Evolutionary conservation across 768 basidiomycete genomes (phyloP), one percentile per base, ranked within the genome.

Genomic region (Termitomyces sp.): DNA sequence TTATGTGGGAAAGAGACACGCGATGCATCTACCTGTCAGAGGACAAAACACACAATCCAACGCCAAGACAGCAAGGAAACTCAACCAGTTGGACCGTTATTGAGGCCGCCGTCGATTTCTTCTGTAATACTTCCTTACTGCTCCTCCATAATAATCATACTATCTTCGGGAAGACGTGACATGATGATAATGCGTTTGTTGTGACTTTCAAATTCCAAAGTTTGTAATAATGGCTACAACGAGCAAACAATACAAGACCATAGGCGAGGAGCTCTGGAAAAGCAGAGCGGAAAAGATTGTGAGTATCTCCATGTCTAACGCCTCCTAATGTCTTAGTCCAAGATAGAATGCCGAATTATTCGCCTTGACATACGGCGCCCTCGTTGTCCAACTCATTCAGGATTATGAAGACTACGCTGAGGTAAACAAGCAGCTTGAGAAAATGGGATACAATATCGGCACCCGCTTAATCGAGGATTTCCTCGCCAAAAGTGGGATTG

Each of bases 371-470:
- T 99, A 99, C 63, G 97, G 97, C 51, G 95, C 95, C 23, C 84
- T 98, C 50, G 97, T 99, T 47, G 94, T 98, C 34, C 97, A 99
- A 75, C 83, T 99, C 59, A 95, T 98, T 60, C 97, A 98, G 68
- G 97, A 99, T 72, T 98, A 98, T 67, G 97, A 99, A 67, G 95
- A 99, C 76, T 98, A 97, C 68, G 82, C 81, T 14, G 93, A 96
- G 69, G 91, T 93, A 60, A 93, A 93, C 72, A 95, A 92, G 71
- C 95, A 99, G 70, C 86, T 99, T 3, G 96, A 99, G 66, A 96
- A 95, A 76, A 98, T 98, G 96, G 97, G 97, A 4, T 98, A 97
- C 73, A 97, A 95, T 69, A 98, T 99, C 58, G 97, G 97, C 27
- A 96, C 88, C 23, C 81, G 97, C 38, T 75, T 99, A 53, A 97